Evolutionary conservation across 768 basidiomycete species (phyloP).

Genomic region (Polyporus arcularius): DNA sequence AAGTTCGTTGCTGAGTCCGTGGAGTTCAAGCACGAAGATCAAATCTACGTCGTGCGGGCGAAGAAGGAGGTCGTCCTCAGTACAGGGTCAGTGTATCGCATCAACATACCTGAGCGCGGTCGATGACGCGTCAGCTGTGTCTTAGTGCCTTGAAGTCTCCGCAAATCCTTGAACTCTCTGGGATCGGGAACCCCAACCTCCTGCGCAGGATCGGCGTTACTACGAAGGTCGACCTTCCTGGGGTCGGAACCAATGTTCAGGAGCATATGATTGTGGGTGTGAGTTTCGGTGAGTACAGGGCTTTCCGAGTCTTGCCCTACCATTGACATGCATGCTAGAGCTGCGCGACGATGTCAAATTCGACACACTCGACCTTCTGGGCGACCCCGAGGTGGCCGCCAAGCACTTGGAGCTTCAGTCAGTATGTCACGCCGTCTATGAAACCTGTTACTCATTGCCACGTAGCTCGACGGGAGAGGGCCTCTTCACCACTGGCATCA

Average conservation of each 20-base stretch:
- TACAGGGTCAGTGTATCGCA: slow-evolving; percentile 12
- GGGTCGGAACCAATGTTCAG: slow-evolving; percentile 57
- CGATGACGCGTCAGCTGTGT: background rate
- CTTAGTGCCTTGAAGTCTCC: slow-evolving; percentile 27
- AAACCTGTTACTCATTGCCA: background rate
- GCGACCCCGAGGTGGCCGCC: slow-evolving; percentile 28
- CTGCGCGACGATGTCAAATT: slow-evolving; percentile 1
- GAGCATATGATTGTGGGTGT: slow-evolving; percentile 41
- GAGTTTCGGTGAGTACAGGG: slow-evolving; percentile 27
- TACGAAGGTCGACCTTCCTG: slow-evolving; percentile 41
- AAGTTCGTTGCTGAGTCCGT: slow-evolving; percentile 47
- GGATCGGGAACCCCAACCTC: slow-evolving; percentile 48
- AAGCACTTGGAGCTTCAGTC: slow-evolving; percentile 38
- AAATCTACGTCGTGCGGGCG: slow-evolving; percentile 38
- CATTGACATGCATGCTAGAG: background rate
- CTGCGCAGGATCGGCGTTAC: slow-evolving; percentile 42
- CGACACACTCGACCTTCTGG: slow-evolving; percentile 33
- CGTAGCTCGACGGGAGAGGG: slow-evolving; percentile 26
- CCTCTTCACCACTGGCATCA: slow-evolving; percentile 30
- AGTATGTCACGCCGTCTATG: slow-evolving; percentile 2
- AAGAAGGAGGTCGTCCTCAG: slow-evolving; percentile 49
- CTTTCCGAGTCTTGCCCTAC: background rate
- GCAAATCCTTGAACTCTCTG: slow-evolving; percentile 59
- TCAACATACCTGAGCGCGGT: background rate
- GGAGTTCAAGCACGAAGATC: slow-evolving; percentile 39